These are phyloP conservation scores for Cucumis cinereus DNA, from an alignment of 306 rosid genomes.

Conservation along the genomic window DNA sequence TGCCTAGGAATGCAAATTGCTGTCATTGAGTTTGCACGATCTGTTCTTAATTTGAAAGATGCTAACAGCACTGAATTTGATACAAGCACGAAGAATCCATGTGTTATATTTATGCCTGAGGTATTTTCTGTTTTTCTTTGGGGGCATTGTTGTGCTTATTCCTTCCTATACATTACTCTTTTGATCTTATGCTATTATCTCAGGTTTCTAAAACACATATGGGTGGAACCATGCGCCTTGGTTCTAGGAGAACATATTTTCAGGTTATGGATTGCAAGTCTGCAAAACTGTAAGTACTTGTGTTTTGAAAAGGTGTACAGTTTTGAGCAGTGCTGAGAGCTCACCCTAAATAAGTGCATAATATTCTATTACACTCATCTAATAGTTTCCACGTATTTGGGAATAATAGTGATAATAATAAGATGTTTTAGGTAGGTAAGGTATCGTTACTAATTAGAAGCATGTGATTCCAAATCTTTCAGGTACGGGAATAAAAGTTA, in stretches of 20 bases:
- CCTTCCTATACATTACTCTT: not conserved
- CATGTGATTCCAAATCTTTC: not conserved
- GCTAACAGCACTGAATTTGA: conserved; percentile 82
- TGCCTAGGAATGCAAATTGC: conserved; percentile 94
- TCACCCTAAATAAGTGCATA: not conserved
- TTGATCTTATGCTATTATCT: conserved; percentile 5
- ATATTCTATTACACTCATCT: not conserved
- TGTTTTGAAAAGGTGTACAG: not conserved
- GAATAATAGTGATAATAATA: not conserved
- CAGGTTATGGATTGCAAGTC: conserved; percentile 60
- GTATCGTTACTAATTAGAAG: not conserved
- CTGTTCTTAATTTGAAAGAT: conserved; percentile 65
- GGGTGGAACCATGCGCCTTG: conserved; percentile 99
- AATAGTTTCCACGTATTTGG: not conserved
- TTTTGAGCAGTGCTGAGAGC: not conserved
- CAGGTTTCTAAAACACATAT: conserved; percentile 93
- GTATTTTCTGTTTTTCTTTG: conserved; percentile 20
- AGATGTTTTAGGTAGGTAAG: not conserved
- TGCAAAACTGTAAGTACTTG: conserved; percentile 57
- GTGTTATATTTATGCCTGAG: conserved; percentile 93
- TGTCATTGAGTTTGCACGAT: conserved; percentile 76
- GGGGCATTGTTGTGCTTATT: not conserved
- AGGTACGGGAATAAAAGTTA: conserved; percentile 29
- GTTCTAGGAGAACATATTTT: conserved; percentile 81
- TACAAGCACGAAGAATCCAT: conserved; percentile 67